A percentile compares a stretch with the other conserved stretches of the same genome.
Evolutionary conservation across 139 green algal species (phyloP).

Genomic region (Auxenochlorella pyrenoidosa): DNA sequence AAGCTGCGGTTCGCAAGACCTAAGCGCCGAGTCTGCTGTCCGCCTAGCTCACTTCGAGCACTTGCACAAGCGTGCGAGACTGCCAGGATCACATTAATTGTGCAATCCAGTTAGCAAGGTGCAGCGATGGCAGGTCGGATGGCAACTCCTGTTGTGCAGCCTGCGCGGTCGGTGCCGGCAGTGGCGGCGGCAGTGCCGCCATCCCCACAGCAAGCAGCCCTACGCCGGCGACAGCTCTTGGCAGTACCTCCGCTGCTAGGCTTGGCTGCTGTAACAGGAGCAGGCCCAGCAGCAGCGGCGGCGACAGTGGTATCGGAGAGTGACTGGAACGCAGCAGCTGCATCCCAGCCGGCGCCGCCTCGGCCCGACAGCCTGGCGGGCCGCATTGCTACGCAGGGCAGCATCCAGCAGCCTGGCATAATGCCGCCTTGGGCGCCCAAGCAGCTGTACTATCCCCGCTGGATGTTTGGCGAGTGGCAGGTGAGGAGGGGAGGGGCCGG

Average conservation of each 20-base stretch:
- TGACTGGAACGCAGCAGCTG: neutral
- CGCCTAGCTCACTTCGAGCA: too few relatives aligned
- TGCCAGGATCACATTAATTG: too few relatives aligned
- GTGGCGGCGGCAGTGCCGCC: neutral
- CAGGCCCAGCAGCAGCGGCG: neutral
- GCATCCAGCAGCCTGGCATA: conserved; percentile 18
- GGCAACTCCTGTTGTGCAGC: neutral
- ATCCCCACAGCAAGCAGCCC: neutral
- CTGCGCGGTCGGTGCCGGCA: neutral
- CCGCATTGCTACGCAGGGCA: conserved; percentile 9
- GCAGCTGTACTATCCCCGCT: conserved; percentile 42
- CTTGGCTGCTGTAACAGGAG: neutral
- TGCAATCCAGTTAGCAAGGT: too few relatives aligned
- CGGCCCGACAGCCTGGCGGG: conserved; percentile 14
- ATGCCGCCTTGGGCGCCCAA: conserved; percentile 35
- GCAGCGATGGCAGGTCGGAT: too few relatives aligned
- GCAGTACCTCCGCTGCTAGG: neutral
- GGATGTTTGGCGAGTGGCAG: conserved; percentile 53
- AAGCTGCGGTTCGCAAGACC: too few relatives aligned
- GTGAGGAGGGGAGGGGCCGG: neutral
- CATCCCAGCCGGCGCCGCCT: too few relatives aligned
- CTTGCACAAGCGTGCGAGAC: too few relatives aligned
- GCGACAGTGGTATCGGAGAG: neutral
- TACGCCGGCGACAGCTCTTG: neutral
- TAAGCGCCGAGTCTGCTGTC: too few relatives aligned